Evolutionary conservation across 1,284 basidiomycete species (phyloP).

Genomic region (Sporisorium graminicola): DNA sequence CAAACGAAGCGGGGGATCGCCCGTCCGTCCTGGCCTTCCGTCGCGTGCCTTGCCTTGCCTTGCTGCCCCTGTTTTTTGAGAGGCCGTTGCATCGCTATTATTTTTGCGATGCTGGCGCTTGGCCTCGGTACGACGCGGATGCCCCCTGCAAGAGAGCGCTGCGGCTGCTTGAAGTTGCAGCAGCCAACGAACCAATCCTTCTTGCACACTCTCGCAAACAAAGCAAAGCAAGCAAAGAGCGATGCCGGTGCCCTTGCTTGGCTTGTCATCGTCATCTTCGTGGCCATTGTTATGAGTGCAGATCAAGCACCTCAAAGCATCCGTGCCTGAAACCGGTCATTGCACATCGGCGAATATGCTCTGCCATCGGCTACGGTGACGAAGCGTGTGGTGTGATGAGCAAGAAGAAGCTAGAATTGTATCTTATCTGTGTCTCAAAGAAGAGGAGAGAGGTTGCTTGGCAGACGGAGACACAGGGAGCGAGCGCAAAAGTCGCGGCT

Average conservation of each 20-base stretch:
- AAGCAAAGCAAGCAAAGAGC: background rate
- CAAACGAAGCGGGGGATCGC: background rate
- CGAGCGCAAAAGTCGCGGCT: background rate
- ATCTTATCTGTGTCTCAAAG: background rate
- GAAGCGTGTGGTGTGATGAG: background rate
- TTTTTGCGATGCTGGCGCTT: background rate
- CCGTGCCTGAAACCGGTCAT: background rate
- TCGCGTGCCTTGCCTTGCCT: background rate
- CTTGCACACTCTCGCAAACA: background rate
- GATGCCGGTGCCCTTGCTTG: slow-evolving; percentile 13
- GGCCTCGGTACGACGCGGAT: background rate
- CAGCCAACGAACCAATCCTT: too few relatives aligned
- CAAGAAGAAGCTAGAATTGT: background rate
- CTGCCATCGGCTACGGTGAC: too few relatives aligned
- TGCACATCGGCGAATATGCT: too few relatives aligned
- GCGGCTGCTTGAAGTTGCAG: too few relatives aligned
- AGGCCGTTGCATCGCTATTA: too few relatives aligned
- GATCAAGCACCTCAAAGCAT: background rate
- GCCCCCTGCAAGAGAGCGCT: too few relatives aligned
- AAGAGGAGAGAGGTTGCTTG: background rate
- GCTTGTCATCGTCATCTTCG: slow-evolving; percentile 5
- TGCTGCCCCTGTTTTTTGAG: background rate
- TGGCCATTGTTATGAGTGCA: background rate
- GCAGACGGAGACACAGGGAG: background rate
- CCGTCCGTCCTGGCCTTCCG: too few relatives aligned